Evolutionary conservation across 2,329 filamentous ascomycete genomes (phyloP).

Genomic region (Xylaria sp.): DNA sequence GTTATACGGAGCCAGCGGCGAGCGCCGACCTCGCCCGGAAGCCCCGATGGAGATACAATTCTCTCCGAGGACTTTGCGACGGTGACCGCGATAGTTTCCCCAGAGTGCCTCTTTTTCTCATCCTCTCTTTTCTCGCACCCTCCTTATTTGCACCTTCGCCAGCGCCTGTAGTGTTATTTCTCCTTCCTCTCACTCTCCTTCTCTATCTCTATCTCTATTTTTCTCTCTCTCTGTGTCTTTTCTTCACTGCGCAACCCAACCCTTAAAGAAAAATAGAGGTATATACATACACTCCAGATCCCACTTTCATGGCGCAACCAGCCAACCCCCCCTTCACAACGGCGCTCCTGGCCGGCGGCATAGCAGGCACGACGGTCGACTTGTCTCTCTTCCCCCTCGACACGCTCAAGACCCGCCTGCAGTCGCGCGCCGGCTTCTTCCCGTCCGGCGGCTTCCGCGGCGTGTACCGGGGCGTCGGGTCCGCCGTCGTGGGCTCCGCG

Average conservation of each 20-base stretch:
- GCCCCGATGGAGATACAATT: slow-evolving; percentile 17
- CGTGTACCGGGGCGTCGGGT: slow-evolving; percentile 93
- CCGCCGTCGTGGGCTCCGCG: slow-evolving; percentile 88
- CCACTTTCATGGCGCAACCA: slow-evolving; percentile 36
- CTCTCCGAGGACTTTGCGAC: slow-evolving; percentile 25
- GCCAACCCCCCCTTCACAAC: slow-evolving; percentile 64
- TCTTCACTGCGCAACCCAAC: background rate
- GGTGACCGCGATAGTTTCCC: slow-evolving; percentile 18
- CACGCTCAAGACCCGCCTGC: slow-evolving; percentile 97
- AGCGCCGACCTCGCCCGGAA: slow-evolving; percentile 25
- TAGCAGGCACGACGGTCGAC: slow-evolving; percentile 96
- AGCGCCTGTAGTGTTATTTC: background rate
- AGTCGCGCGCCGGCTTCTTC: slow-evolving; percentile 82
- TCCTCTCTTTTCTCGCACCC: too few species aligned
- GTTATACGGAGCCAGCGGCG: background rate
- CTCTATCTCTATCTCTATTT: background rate
- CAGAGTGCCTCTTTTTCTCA: background rate
- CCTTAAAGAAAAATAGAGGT: slow-evolving; percentile 1
- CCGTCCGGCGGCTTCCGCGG: slow-evolving; percentile 87
- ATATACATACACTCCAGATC: background rate
- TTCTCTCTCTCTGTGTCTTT: too few species aligned
- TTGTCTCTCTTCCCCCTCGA: slow-evolving; percentile 97
- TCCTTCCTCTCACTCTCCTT: background rate
- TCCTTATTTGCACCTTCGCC: background rate
- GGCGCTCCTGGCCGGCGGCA: slow-evolving; percentile 80